A percentile compares a stretch with the other conserved stretches of the same genome.
Evolutionary conservation across 306 rosid species (phyloP).

Genomic region (Quillaja saponaria): DNA sequence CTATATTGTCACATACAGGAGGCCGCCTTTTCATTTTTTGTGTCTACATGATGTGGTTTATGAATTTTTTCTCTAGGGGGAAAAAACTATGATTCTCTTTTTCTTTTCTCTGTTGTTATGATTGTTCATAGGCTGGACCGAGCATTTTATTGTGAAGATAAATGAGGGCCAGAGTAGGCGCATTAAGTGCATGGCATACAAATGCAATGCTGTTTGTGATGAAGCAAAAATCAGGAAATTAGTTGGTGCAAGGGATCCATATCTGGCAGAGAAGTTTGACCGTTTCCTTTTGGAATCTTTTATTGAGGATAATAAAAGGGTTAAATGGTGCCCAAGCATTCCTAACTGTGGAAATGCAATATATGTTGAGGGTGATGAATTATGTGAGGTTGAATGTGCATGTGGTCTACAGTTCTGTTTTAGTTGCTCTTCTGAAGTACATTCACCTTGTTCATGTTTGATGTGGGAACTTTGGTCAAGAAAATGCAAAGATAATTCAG

Average conservation of each 20-base stretch:
- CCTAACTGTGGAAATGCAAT: slow-evolving; percentile 51
- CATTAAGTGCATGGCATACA: slow-evolving; percentile 43
- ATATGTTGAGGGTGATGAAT: slow-evolving; percentile 29
- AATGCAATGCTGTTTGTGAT: slow-evolving; percentile 43
- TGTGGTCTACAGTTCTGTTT: slow-evolving; percentile 44
- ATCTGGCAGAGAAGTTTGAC: slow-evolving; percentile 41
- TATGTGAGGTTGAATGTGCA: slow-evolving; percentile 45
- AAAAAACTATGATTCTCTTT: no score
- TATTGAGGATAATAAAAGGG: slow-evolving; percentile 46
- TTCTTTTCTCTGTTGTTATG: no score
- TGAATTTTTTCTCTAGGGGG: no score
- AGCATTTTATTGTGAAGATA: slow-evolving; percentile 46
- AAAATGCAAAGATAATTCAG: slow-evolving; percentile 41
- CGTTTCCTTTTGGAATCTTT: slow-evolving; percentile 49
- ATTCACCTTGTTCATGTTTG: slow-evolving; percentile 46
- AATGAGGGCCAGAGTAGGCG: slow-evolving; percentile 49
- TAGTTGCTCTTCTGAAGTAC: slow-evolving; percentile 36
- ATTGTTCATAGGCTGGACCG: slow-evolving; percentile 48
- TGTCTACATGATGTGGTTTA: no score
- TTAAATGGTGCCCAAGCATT: slow-evolving; percentile 48
- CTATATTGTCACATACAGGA: no score
- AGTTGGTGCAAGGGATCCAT: slow-evolving; percentile 34
- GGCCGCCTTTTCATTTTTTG: no score
- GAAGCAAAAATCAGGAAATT: slow-evolving; percentile 38
- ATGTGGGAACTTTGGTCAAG: slow-evolving; percentile 42